Conservation (phyloP, 148 eudicot genomes). For the Rhododendron vialii region DNA sequence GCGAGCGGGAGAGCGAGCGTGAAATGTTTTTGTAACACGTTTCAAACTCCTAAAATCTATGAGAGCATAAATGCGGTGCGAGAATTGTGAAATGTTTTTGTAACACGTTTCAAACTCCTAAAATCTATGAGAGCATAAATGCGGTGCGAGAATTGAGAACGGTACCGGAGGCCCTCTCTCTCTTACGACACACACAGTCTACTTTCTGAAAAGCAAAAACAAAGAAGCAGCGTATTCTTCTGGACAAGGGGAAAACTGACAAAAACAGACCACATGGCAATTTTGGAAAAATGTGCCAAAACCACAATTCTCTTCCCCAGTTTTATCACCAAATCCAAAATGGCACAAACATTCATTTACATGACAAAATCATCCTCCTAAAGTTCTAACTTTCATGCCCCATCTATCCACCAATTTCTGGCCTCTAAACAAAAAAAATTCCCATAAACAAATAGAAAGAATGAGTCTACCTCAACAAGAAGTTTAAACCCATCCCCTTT, state of each 20-base stretch:
- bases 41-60: too few species aligned
- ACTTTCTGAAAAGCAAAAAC: constrained; percentile 4
- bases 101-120: too few species aligned
- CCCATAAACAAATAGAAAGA: constrained; percentile 12
- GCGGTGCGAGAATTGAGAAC: too few species aligned
- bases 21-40: neutral
- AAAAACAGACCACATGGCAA: constrained; percentile 46
- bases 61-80: too few species aligned
- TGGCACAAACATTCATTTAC: constrained; percentile 15
- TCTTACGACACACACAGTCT: neutral
- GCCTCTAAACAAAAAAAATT: constrained; percentile 11
- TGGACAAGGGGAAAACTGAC: constrained; percentile 19
- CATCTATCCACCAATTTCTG: neutral
- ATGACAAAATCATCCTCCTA: neutral
- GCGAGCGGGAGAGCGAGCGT: neutral
- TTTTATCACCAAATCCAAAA: constrained; percentile 15
- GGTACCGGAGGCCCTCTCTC: neutral
- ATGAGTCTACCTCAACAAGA: constrained; percentile 36
- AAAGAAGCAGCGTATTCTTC: constrained; percentile 7
- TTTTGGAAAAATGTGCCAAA: constrained; percentile 24
- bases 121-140: too few species aligned
- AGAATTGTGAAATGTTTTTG: neutral
- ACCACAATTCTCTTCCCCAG: neutral
- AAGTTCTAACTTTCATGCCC: neutral
- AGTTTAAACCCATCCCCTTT: constrained; percentile 19